Conservation (phyloP, 2,329 filamentous ascomycete genomes). For the Trichoderma aggressivum region DNA sequence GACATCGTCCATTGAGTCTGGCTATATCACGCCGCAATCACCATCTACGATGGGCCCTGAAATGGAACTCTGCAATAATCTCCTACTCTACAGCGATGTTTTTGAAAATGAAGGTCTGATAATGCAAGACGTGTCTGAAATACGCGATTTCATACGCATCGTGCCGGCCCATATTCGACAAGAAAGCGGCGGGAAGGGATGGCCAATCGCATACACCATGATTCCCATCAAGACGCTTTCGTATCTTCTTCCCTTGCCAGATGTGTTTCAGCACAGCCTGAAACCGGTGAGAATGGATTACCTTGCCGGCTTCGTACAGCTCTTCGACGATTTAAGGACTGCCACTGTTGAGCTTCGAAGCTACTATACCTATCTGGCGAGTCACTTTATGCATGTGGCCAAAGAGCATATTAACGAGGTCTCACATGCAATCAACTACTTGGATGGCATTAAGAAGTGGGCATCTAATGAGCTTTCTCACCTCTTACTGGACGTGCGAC, state of each 20-base stretch:
- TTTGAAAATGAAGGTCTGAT: neutral
- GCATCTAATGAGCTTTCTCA: neutral
- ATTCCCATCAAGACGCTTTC: constrained; percentile 3
- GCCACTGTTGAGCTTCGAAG: neutral
- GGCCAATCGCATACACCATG: constrained; percentile 18
- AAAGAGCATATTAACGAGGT: constrained; percentile 13
- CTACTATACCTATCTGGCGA: constrained; percentile 10
- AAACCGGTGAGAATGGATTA: neutral
- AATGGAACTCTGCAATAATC: constrained; percentile 10
- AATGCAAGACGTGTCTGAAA: neutral
- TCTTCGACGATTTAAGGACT: constrained; percentile 16
- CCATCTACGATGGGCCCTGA: neutral
- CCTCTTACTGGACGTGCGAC: neutral
- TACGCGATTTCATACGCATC: neutral
- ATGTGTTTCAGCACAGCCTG: accelerated
- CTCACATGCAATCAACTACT: neutral
- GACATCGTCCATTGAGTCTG: neutral
- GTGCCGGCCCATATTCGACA: neutral
- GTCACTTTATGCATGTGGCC: constrained; percentile 3
- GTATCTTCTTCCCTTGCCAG: neutral
- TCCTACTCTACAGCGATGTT: constrained; percentile 21
- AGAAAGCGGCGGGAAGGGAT: neutral
- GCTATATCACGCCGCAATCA: neutral
- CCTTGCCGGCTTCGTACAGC: neutral
- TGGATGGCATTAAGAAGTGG: neutral